Base-by-base conservation (phyloP, 441 rosid species). In the Aleurites moluccanus region DNA sequence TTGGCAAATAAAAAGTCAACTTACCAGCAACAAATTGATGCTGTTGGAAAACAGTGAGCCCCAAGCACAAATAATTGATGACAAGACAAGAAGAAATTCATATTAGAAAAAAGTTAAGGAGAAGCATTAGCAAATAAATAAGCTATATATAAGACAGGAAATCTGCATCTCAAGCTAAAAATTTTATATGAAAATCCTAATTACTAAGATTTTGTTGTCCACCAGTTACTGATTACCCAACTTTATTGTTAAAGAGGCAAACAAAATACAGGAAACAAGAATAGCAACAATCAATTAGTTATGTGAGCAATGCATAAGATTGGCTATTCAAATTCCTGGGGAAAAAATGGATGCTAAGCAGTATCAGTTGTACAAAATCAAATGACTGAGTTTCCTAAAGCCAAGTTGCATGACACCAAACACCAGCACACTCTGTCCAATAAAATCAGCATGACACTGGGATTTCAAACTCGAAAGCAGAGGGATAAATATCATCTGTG, bases 11-110 rank as follows among this genome's bases (percentile, higher is more conserved):
- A n/a, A 76, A 74, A 70, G 44, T 14, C 73, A 61, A 84, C 94
- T 89, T 83, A 90, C 98, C 97, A 63, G 98, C 97, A 73, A 93
- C 99, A 82, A 96, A 92, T 87, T 93, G 99, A 89, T 93, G 90
- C 99, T 96, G 89, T 84, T 77, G 81, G 74, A 82, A 80, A 79
- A 72, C 27, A 69, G 61, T 73, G 67, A 71, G 78, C 79, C 79
- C 69, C 73, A 62, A 18, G 69, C 28, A 73, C 55, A 53, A 72
- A 68, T 66, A 73, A 70, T 77, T 56, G 65, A 80, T 74, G 72
- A 64, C 80, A 78, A 23, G 71, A 77, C n/a, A 78, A 73, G 8
- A 38, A 45, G 69, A 79, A 73, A 73, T 80, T 27, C 73, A 64
- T 9, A 69, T 81, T 42, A 80, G 81, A 64, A 57, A 72, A 49